Base-by-base conservation (phyloP, 1,139 yeast genomes). In the Nakaseomyces bracarensis region DNA sequence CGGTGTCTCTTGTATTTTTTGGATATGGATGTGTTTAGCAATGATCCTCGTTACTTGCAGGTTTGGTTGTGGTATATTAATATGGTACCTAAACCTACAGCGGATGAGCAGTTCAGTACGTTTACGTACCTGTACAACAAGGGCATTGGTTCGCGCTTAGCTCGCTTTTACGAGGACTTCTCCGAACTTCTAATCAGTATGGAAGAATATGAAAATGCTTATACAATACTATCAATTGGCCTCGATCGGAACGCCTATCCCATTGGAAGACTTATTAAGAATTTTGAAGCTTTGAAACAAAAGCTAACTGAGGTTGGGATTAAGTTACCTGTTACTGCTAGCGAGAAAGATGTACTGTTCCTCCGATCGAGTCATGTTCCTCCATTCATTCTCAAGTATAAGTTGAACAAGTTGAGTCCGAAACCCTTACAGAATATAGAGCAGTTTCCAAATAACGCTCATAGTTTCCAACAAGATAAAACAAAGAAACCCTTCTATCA, bases 141-240 rank as follows among this genome's bases (percentile, higher is more conserved):
- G 51, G 77, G 73, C 41, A 85, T 91, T 27, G 97, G 96, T 0
- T 60, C 59, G 29, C 69, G 70, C 36, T 66, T 85, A 43, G 79
- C 96, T 0, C 55, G 77, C 18, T 89, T 74, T 57, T 91, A 87
- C 55, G 95, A 86, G 55, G 84, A 79, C 49, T 87, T 84, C 64
- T 89, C 95, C 3, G 69, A 69, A 22, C 21, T 53, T 21, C 75
- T 69, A 46, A 65, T 82, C 47, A 95, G 83, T 52, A 49, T 69
- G 10, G 65, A 65, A 23, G 74, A 73, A 45, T 60, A 64, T 42
- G 57, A 60, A 5, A 86, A 82, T 49, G 95, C 96, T 0, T 66
- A 68, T 3, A 75, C 75, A 40, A 75, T 87, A 0, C 77, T 75
- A 53, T 68, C 70, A 45, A 63, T 71, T 43, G 97, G 96, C 0